Evolutionary conservation across 805 yeast species (phyloP), one percentile per base, ranked within the genome.

Genomic region (Isabelozyma gotoi): DNA sequence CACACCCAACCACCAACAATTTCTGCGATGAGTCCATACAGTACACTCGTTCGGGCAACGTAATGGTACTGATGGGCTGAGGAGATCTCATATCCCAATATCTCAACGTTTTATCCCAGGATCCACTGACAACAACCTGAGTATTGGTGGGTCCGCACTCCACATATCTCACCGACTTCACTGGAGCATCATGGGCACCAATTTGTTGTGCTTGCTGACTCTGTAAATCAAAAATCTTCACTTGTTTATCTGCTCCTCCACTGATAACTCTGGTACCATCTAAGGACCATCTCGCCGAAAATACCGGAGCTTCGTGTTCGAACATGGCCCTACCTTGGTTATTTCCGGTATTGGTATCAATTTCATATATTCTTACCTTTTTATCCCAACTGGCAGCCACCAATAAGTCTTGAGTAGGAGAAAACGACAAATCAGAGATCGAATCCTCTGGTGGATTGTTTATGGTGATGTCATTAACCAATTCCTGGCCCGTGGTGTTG

Each of bases 31-130:
- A 62, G 61, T 91, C 97, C 96, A 92, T 85, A 10, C 90, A 72
- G 67, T 90, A 92, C 0, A 88, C 96, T 41, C 96, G 74, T 52
- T 94, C 98, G 0, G 98, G 96, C 62, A 94, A 71, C 56, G 79
- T 78, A 33, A 94, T 69, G 3, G 96, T 86, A 15, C 90, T 79
- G 16, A 92, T 77, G 14, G 98, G 94, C 54, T 80, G 84, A 36
- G 84, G 86, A 51, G 83, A 82, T 59, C 97, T 82, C 68, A 87
- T 74, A 67, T 94, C 98, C 99, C 99, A 92, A 66, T 94, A 94
- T 61, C 81, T 83, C 49, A 94, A 68, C 1, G 97, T 89, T 67
- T 89, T 90, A 67, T 94, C 99, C 97, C 97, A 94, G 5, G 97
- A 88, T 6, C 96, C 97, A 36, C 91, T 81, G 3, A 90, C 97